Percentiles rank a stretch among this genome's conserved stretches.
Conservation (phyloP, 768 basidiomycete genomes). For the Lentinula boryana region DNA sequence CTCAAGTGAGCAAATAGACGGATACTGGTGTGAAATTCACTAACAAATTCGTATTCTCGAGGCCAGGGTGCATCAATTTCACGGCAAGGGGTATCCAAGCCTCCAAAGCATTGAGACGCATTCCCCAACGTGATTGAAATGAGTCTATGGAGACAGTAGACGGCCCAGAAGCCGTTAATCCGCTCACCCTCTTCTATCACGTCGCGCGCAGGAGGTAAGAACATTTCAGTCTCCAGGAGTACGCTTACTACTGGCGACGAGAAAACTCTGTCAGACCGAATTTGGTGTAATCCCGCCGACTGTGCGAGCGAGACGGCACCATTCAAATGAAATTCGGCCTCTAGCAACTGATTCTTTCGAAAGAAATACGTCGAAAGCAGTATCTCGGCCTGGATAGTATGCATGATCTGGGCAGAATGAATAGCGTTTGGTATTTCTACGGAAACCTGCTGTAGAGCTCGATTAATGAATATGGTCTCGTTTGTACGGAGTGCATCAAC, state of each 20-base stretch:
- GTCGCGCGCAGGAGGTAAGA: slow-evolving; percentile 10
- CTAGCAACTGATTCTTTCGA: slow-evolving; percentile 29
- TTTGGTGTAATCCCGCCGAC: slow-evolving; percentile 19
- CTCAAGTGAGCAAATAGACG: background rate
- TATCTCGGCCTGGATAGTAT: slow-evolving; percentile 30
- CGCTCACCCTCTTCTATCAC: slow-evolving; percentile 15
- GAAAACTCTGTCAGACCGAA: slow-evolving; percentile 6
- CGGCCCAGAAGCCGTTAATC: slow-evolving; percentile 17
- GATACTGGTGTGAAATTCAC: background rate
- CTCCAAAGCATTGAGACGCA: slow-evolving; percentile 9
- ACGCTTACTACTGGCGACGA: background rate
- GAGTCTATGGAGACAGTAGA: slow-evolving; percentile 12
- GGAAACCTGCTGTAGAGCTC: slow-evolving; percentile 23
- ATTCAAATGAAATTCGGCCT: slow-evolving; percentile 33
- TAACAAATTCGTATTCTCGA: slow-evolving; percentile 2
- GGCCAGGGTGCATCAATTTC: slow-evolving; percentile 20
- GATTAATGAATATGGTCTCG: slow-evolving; percentile 25
- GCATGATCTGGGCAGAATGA: slow-evolving; percentile 21
- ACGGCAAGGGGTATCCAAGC: slow-evolving; percentile 11
- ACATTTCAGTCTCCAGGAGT: slow-evolving; percentile 1
- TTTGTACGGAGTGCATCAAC: slow-evolving; percentile 10
- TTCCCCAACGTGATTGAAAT: slow-evolving; percentile 10
- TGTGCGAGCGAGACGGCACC: slow-evolving; percentile 25
- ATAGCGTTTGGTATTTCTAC: slow-evolving; percentile 12
- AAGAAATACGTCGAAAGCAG: slow-evolving; percentile 38